phyloP scores from a whole-genome alignment of 2,329 filamentous ascomycete species.

The Talaromyces albobiverticillius region DNA sequence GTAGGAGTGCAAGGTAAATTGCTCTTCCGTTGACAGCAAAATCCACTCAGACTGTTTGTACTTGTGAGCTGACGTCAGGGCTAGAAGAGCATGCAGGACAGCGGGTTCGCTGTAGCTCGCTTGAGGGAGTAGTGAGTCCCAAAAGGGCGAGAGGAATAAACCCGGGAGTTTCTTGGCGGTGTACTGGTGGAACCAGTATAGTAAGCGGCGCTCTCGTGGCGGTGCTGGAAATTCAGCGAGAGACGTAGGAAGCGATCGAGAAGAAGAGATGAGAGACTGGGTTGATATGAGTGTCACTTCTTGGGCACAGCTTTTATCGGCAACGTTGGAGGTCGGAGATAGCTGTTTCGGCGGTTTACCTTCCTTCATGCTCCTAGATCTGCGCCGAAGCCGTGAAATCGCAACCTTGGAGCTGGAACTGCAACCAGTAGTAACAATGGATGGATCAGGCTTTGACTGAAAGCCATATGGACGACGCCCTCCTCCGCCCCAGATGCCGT shows the following conservation, averaged over 20 bases:
- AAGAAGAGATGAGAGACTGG: neutral
- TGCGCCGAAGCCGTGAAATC: neutral
- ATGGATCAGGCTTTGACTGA: constrained; percentile 1
- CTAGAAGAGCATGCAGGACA: neutral
- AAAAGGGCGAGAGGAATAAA: neutral
- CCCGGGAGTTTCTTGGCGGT: constrained; percentile 1
- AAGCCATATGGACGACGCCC: neutral
- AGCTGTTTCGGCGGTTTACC: neutral
- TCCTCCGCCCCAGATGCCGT: constrained; percentile 1
- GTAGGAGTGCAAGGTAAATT: constrained; percentile 3
- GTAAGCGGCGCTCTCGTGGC: neutral
- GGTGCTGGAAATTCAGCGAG: neutral
- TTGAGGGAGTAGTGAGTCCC: neutral
- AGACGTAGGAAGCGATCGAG: neutral
- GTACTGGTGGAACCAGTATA: constrained; percentile 2
- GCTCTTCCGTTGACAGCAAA: neutral
- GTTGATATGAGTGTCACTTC: neutral
- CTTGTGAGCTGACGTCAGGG: neutral
- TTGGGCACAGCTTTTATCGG: neutral
- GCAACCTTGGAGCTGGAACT: neutral
- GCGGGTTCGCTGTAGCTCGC: constrained; percentile 2
- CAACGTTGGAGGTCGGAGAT: neutral
- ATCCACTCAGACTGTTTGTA: neutral
- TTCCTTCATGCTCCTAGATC: neutral
- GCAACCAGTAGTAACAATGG: neutral